Evolutionary conservation across 495 filamentous ascomycete species (phyloP).

Genomic region (Friedmanniomyces simplex): DNA sequence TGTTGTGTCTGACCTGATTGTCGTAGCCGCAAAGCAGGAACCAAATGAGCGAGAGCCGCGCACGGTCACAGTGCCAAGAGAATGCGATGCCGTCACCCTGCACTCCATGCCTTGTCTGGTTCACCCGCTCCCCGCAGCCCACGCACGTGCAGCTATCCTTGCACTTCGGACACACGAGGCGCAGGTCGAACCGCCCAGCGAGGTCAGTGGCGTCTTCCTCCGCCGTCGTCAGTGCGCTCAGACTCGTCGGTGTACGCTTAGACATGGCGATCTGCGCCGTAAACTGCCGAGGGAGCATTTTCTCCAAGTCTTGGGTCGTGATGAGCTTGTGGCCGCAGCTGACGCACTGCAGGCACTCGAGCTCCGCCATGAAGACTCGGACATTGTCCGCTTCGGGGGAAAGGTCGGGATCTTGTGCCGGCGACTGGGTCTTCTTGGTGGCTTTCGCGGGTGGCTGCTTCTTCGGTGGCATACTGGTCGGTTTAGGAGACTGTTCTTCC

Average conservation of each 20-base stretch:
- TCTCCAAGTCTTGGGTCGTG: not conserved
- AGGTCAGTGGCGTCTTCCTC: not conserved
- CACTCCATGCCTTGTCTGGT: not conserved
- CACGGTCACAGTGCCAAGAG: conserved; percentile 24
- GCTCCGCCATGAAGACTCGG: not conserved
- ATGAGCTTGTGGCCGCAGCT: not conserved
- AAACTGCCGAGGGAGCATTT: not conserved
- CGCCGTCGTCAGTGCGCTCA: no score
- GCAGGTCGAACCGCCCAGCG: not conserved
- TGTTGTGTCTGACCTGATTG: not conserved
- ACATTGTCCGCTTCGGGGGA: not conserved
- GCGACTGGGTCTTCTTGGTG: not conserved
- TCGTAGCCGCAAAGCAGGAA: conserved; percentile 24
- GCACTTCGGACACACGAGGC: not conserved
- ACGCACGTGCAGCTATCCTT: not conserved
- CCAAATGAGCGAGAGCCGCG: conserved; percentile 24
- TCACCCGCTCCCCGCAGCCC: not conserved
- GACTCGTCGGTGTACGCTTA: not conserved
- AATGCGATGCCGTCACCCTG: conserved; percentile 3
- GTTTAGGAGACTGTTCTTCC: not conserved
- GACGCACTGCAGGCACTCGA: not conserved
- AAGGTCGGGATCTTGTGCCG: not conserved
- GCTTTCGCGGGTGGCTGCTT: not conserved
- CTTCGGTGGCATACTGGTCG: not conserved
- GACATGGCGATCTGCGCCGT: not conserved